Evolutionary conservation across 2,329 filamentous ascomycete genomes (phyloP).

Genomic region (Cryphonectria japonica): DNA sequence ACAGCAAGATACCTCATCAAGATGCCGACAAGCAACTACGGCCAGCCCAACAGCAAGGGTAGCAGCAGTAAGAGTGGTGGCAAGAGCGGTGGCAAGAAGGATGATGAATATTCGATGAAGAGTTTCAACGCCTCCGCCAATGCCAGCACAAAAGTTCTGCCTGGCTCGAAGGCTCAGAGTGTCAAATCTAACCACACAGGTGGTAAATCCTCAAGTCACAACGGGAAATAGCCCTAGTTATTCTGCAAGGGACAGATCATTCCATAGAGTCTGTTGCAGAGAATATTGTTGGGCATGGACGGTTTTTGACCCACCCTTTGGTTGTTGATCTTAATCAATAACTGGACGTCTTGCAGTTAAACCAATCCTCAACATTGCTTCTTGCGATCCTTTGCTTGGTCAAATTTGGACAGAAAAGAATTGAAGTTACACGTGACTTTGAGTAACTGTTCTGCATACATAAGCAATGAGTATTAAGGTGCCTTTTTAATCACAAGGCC

Average conservation of each 20-base stretch:
- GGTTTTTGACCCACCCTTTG: background rate
- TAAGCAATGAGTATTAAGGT: too few species aligned
- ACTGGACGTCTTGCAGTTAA: background rate
- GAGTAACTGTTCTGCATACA: too few species aligned
- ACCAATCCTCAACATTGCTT: background rate
- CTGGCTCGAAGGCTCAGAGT: conserved; percentile 7
- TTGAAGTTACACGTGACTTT: background rate
- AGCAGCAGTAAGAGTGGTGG: background rate
- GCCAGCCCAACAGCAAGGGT: conserved; percentile 4
- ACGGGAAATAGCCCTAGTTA: background rate
- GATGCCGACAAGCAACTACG: background rate
- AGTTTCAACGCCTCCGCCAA: conserved; percentile 6
- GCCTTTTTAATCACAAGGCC: too few species aligned
- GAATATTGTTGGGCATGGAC: background rate
- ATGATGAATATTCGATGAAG: background rate
- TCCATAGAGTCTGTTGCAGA: background rate
- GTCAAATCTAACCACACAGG: conserved; percentile 1
- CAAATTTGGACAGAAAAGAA: too few species aligned
- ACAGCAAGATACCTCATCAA: background rate
- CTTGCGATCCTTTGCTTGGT: too few species aligned
- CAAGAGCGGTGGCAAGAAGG: background rate
- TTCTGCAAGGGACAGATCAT: background rate
- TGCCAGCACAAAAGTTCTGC: conserved; percentile 4
- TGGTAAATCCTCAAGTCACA: background rate
- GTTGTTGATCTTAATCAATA: background rate